Base-by-base conservation (phyloP, 2,329 filamentous ascomycete genomes). In the Trichoderma citrinoviride region DNA sequence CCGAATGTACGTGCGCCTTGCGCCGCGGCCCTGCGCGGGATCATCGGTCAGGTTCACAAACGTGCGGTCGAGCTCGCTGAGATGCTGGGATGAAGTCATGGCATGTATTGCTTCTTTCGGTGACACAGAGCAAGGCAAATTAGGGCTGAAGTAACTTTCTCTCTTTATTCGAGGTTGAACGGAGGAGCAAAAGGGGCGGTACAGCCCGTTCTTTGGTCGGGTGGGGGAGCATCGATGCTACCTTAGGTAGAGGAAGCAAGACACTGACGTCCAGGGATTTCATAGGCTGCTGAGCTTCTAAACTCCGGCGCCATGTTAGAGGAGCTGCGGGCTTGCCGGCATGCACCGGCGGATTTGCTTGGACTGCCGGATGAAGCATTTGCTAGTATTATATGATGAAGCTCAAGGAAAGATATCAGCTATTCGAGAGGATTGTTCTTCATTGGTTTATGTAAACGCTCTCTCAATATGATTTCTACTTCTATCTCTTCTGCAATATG, bases 41-140 rank as follows among this genome's bases (percentile, higher is more conserved):
- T 64, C 40, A 43, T 64, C 33, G 3, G 61, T 64, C 5, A 64
- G 25, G 21, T 57, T 64, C 19, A 64, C 61, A 50, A 64, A 64
- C 3, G 61, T 64, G 17, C 65, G 41, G 47, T 58, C 15, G n/a
- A 53, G 33, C 1, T 27, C 15, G 7, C 12, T 14, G 12, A n/a
- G n/a, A n/a, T n/a, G n/a, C n/a, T n/a, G n/a, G n/a, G n/a, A n/a
- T n/a, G 33, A 5, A 14, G 14, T 14, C 33, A 37, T 37, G 33
- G 33, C 5, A 37, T 37, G 33, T 44, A 25, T 1, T 44, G 1
- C 5, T 23, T 53, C 5, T 23, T 7, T 33, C 17, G 15, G 5
- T 33, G 7, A 44, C 3, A 15, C 10, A 17, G 12, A 21, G 2
- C n/a, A 33, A 14, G 3, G 0, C 12, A 21, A 17, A 23, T 19